Conservation (phyloP, 805 yeast species). For the Barnettozyma sucrosica region DNA sequence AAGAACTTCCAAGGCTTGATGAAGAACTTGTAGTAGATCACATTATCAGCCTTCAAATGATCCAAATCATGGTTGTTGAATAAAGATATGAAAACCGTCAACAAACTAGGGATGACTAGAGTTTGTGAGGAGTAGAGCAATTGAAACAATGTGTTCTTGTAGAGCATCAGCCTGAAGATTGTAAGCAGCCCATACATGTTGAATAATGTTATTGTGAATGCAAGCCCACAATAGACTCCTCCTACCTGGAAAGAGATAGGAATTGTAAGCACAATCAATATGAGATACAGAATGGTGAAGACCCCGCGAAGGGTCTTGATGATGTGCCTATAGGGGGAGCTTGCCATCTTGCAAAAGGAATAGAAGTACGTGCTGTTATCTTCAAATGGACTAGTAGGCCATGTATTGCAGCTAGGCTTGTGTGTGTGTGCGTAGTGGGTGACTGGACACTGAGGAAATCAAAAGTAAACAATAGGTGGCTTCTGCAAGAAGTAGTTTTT, state of each 20-base stretch:
- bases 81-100: constrained; percentile 60
- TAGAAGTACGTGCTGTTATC: not conserved
- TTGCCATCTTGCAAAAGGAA: constrained; percentile 1
- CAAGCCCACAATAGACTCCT: constrained; percentile 82
- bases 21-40: constrained; percentile 29
- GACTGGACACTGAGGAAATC: not conserved
- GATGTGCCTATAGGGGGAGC: constrained; percentile 8
- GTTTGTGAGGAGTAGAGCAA: constrained; percentile 74
- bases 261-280: constrained; percentile 69
- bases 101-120: constrained; percentile 70
- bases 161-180: constrained; percentile 53
- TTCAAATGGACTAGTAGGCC: not conserved
- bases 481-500: not conserved
- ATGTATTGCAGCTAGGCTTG: not conserved
- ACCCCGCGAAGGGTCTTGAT: constrained; percentile 23
- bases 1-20: constrained; percentile 67
- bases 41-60: constrained; percentile 17
- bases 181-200: constrained; percentile 67
- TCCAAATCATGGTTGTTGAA: constrained; percentile 34
- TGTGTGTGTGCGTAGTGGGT: not conserved
- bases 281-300: constrained; percentile 55
- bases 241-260: constrained; percentile 95
- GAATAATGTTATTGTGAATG: constrained; percentile 72
- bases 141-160: constrained; percentile 28
- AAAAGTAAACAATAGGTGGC: not conserved